Conservation (phyloP, 2,329 filamentous ascomycete genomes). For the Diaporthe vaccinii region DNA sequence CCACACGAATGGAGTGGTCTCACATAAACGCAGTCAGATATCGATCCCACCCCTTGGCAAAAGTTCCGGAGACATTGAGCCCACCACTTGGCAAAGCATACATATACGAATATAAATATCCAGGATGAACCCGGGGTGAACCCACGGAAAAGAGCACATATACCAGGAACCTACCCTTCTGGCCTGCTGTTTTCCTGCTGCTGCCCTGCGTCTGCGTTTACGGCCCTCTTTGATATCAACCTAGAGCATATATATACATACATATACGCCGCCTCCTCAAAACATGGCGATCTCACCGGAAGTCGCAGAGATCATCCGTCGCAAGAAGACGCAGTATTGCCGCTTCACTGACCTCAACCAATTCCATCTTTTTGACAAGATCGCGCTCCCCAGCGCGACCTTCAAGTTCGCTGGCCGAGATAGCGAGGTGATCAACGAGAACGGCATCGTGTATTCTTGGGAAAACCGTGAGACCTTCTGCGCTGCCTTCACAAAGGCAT, state of each 20-base stretch:
- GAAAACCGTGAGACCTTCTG: slow-evolving; percentile 38
- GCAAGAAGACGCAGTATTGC: slow-evolving; percentile 47
- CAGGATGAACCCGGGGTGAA: neutral
- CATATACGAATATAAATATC: neutral
- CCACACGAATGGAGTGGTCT: neutral
- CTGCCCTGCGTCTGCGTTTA: neutral
- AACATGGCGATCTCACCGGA: slow-evolving; percentile 42
- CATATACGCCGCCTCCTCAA: neutral
- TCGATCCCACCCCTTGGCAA: neutral
- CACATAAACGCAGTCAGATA: neutral
- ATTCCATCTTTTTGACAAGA: slow-evolving; percentile 45
- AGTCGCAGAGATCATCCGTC: slow-evolving; percentile 45
- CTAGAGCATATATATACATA: neutral
- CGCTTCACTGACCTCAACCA: slow-evolving; percentile 48
- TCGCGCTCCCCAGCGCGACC: slow-evolving; percentile 44
- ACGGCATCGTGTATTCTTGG: slow-evolving; percentile 28
- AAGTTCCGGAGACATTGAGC: neutral
- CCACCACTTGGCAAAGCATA: neutral
- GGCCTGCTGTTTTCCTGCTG: neutral
- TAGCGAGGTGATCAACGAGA: neutral
- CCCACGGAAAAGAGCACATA: too few relatives aligned
- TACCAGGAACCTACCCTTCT: neutral
- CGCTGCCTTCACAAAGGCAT: slow-evolving; percentile 43
- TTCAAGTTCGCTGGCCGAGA: slow-evolving; percentile 41
- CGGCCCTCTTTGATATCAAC: neutral